These are phyloP conservation scores for Neurospora sp. DNA, from an alignment of 495 filamentous ascomycete species.

Conservation along the genomic window DNA sequence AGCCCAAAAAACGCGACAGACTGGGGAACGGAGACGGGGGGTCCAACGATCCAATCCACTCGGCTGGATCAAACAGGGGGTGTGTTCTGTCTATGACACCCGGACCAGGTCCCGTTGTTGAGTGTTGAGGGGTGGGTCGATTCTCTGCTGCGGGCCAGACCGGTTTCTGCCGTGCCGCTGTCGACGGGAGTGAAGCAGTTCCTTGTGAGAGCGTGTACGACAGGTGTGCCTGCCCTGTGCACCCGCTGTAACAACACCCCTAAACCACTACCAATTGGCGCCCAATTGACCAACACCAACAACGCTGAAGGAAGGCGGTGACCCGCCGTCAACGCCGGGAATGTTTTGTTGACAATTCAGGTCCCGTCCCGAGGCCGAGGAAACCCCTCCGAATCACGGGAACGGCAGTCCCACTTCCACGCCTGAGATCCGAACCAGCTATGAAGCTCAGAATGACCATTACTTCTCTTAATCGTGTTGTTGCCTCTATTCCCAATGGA, in stretches of 20 bases:
- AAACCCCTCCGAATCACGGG: neutral
- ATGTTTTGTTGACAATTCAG: neutral
- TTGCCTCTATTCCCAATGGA: neutral
- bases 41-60: neutral
- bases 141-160: slow-evolving; percentile 11
- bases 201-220: neutral
- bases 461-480: neutral
- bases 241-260: neutral
- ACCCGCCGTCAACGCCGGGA: neutral
- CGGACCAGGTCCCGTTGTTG: neutral
- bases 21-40: neutral
- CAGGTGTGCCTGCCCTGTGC: neutral
- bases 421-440: neutral
- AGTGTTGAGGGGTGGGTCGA: slow-evolving; percentile 10
- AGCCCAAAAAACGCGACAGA: neutral
- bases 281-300: neutral
- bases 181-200: neutral
- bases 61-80: neutral
- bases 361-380: neutral
- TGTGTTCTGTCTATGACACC: neutral
- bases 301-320: neutral
- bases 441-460: neutral
- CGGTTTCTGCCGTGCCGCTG: slow-evolving; percentile 6
- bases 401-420: neutral
- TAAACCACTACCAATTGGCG: neutral